Base-by-base conservation (phyloP, 2,329 filamentous ascomycete species). In the Teratosphaeriaceae sp. region DNA sequence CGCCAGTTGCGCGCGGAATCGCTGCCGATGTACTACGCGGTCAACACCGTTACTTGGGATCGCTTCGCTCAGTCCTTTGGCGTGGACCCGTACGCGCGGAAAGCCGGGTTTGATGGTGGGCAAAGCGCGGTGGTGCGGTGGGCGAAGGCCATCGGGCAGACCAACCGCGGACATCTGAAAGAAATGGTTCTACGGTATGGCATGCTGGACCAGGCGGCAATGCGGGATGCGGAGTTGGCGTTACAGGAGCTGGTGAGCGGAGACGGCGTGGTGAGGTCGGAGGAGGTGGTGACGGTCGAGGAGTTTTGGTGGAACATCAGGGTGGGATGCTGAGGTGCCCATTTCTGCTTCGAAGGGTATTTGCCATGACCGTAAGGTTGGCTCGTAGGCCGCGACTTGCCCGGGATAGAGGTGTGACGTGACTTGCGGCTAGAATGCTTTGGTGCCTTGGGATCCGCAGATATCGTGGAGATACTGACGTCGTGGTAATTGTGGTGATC, bases 1-100 rank as follows among this genome's bases (percentile, higher is more conserved):
- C 39, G 42, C 9, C 50, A 47, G 26, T 42, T 43, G 8, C 48
- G 48, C 13, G 26, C 43, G n/a, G 48, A 52, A 40, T 38, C 46
- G 13, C 21, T 48, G 4, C 38, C 45, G 7, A 43, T 51, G 16
- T 49, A 45, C 44, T 45, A 46, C 34, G 19, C 13, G 15, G 26
- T 11, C 3, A 41, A 33, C 6, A 16, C 19, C 16, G 31, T 41
- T 33, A 23, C 23, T 18, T 41, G 38, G 38, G 12, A 18, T 13
- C 22, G 22, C 4, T 23, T 20, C 7, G 18, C 27, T 29, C 22
- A 15, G 7, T 5, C 6, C 9, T 39, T 27, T 21, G 22, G 16
- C 22, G 31, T 34, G 31, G 15, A 34, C n/a, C 31, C 31, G 37
- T 20, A 24, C 16, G 22, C 15, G 16, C 24, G 23, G 16, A 3